Evolutionary conservation across 2,329 filamentous ascomycete genomes (phyloP), one percentile per base, ranked within the genome.

Genomic region (Aureobasidium sp.): DNA sequence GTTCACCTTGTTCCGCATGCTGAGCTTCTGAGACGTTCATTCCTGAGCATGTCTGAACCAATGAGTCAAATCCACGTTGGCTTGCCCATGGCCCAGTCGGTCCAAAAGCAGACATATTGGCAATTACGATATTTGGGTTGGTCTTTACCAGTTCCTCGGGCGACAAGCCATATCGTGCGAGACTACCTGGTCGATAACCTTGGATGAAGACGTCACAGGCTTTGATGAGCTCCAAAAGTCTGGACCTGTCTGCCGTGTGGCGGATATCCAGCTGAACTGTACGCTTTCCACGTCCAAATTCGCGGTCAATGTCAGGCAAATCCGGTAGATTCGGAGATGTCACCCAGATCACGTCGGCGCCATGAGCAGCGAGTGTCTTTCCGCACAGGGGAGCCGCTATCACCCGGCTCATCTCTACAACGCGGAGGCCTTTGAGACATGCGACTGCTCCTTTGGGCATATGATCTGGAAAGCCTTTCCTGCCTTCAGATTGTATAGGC

Each of bases 161-260:
- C 1, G 48, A 52, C 4, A 52, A 6, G 17, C 29, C 32, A 20
- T 52, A 2, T 9, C 9, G 9, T 9, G 48, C 48, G n/a, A 52
- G 48, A 26, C 48, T 52, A 0, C 48, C 48, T 13, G 48, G 48
- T 37, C 48, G 48, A 26, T n/a, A 52, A 20, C 48, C 48, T 37
- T 52, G 48, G 6, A 52, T 66, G 62, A 80, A 76, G 2, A 80
- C 76, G 43, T 80, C 75, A 0, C 75, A 73, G 1, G 67, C 65
- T 7, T 69, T 67, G 5, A 76, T 65, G 0, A 81, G 71, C 0
- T 64, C 44, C 0, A 67, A 44, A 0, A 79, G 62, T 5, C 59
- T 67, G 1, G 62, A 46, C 24, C 61, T 66, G 20, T 74, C 75
- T 2, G 57, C 15, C 0, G 60, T 27, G 0, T 66, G 20, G 24